A percentile compares a stretch with the other conserved stretches of the same genome.
Evolutionary conservation across 2,329 filamentous ascomycete genomes (phyloP).

Genomic region (Epichloe glyceriae): DNA sequence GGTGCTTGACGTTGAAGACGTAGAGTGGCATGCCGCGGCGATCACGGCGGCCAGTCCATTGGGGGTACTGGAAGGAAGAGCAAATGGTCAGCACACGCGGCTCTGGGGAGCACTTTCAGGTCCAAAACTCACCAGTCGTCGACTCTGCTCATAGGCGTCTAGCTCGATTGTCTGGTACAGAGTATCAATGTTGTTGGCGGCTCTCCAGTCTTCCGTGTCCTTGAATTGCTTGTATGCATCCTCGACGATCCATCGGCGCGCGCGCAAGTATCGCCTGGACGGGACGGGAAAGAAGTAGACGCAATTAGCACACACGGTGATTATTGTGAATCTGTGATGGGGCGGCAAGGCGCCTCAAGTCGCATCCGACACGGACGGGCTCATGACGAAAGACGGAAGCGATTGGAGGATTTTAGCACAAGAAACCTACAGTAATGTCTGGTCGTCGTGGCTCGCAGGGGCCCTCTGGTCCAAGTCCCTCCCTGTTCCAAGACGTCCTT

Average conservation of each 20-base stretch:
- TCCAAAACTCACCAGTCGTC: constrained; percentile 49
- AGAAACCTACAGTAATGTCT: constrained; percentile 52
- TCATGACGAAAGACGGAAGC: background rate
- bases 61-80: constrained; percentile 53
- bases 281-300: constrained; percentile 2
- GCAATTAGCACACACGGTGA: background rate
- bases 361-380: background rate
- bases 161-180: constrained; percentile 81
- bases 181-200: constrained; percentile 61
- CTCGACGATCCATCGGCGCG: constrained; percentile 63
- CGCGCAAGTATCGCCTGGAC: constrained; percentile 70
- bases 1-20: constrained; percentile 72
- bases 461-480: constrained; percentile 46
- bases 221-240: constrained; percentile 77
- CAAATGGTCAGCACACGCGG: background rate
- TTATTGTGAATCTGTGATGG: too few species aligned
- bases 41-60: constrained; percentile 89
- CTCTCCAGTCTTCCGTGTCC: constrained; percentile 79
- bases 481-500: constrained; percentile 54
- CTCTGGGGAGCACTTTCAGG: background rate
- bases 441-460: constrained; percentile 57
- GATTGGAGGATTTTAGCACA: too few species aligned
- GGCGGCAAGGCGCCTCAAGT: too few species aligned
- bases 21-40: constrained; percentile 85
- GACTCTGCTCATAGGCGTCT: constrained; percentile 68